These are phyloP conservation scores for Leucocoprinus sp. DNA, from an alignment of 768 basidiomycete species.

Conservation along the genomic window DNA sequence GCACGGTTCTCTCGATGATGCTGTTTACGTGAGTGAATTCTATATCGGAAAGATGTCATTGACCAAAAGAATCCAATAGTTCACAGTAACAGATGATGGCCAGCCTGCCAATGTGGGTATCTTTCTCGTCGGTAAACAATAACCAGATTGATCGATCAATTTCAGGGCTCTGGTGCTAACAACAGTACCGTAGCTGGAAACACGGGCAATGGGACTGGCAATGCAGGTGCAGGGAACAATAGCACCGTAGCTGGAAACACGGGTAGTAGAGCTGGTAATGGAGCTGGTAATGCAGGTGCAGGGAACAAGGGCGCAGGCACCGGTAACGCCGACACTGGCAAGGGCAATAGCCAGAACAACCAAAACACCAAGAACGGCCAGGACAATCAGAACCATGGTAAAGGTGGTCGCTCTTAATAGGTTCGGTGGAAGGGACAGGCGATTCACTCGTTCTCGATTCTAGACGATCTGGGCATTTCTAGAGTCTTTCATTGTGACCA, in stretches of 20 bases:
- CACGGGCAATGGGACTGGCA: background rate
- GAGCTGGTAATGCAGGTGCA: conserved; percentile 1
- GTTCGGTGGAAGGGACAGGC: conserved; percentile 5
- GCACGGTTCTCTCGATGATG: conserved; percentile 52
- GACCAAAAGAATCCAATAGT: conserved; percentile 9
- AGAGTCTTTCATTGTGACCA: background rate
- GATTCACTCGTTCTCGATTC: conserved; percentile 7
- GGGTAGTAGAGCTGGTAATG: conserved; percentile 3
- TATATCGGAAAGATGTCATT: background rate
- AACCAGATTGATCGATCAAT: no score
- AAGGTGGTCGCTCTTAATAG: background rate
- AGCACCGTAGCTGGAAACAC: conserved; percentile 6
- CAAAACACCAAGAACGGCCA: background rate
- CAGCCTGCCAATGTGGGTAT: conserved; percentile 5
- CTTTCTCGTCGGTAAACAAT: no score
- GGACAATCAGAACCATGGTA: background rate
- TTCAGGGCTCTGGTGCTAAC: conserved; percentile 2
- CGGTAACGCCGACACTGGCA: conserved; percentile 1
- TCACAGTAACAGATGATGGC: conserved; percentile 13
- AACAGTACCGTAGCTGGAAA: background rate
- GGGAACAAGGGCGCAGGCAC: conserved; percentile 1
- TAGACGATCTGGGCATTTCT: conserved; percentile 2
- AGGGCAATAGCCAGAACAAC: conserved; percentile 1
- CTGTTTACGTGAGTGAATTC: conserved; percentile 36
- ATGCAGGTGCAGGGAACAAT: conserved; percentile 5